Evolutionary conservation across 768 basidiomycete genomes (phyloP).

Genomic region (Auriscalpium microsporum): DNA sequence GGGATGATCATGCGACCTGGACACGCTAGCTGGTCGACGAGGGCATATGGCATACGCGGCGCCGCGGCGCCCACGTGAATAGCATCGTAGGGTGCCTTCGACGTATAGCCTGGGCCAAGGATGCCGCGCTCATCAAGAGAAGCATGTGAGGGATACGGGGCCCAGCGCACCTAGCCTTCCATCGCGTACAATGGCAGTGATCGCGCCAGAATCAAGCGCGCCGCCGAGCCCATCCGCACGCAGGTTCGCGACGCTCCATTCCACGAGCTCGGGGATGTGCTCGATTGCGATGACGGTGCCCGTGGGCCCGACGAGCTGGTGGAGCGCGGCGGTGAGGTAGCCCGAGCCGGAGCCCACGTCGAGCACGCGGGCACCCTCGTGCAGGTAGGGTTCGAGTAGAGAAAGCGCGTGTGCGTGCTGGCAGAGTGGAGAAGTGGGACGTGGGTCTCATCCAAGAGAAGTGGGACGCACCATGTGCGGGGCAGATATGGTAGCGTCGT

Average conservation of each 20-base stretch:
- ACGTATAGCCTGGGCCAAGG: conserved; percentile 11
- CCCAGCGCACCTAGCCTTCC: conserved; percentile 59
- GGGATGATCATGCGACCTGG: conserved; percentile 91
- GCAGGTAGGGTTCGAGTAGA: conserved; percentile 63
- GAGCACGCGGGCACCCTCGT: conserved; percentile 65
- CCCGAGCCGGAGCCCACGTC: conserved; percentile 89
- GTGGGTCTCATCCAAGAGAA: background rate
- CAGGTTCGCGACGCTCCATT: conserved; percentile 64
- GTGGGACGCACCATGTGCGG: conserved; percentile 75
- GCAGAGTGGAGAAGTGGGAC: background rate
- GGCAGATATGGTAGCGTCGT: conserved; percentile 89
- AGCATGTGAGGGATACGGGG: background rate
- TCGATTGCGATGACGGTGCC: conserved; percentile 84
- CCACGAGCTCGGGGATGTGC: conserved; percentile 73
- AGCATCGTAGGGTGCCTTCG: conserved; percentile 34
- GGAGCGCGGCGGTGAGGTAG: conserved; percentile 75
- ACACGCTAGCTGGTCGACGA: conserved; percentile 70
- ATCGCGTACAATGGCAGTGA: conserved; percentile 68
- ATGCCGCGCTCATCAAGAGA: too few species aligned
- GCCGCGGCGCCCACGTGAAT: conserved; percentile 97
- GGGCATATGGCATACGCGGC: conserved; percentile 54
- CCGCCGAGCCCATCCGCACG: conserved; percentile 51
- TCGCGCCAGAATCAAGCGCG: conserved; percentile 43
- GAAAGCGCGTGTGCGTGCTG: conserved; percentile 84
- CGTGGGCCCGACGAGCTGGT: conserved; percentile 52